Percentiles rank a stretch among this genome's conserved stretches.
Evolutionary conservation across 208 protist genomes (phyloP).

Genomic region (Acanthamoeba rhysodes): DNA sequence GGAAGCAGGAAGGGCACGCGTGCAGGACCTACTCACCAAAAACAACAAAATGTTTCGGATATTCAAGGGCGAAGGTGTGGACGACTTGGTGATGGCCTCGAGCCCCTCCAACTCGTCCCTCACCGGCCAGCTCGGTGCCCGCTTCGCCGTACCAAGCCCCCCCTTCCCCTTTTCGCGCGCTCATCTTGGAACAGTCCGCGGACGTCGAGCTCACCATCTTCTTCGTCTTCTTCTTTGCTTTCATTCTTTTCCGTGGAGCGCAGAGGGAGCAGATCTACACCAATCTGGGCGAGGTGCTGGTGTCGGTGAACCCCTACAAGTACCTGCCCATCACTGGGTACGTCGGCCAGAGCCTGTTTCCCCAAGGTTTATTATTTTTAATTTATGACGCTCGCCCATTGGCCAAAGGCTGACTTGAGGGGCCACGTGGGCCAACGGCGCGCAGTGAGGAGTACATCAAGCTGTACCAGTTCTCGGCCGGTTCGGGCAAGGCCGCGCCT

Average conservation of each 20-base stretch:
- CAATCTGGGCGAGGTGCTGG: constrained; percentile 94
- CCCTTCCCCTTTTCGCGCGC: constrained; percentile 26
- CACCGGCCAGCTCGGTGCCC: constrained; percentile 89
- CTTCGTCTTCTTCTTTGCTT: background rate
- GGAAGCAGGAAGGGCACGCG: no score
- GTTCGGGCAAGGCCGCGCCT: no score
- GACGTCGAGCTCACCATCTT: background rate
- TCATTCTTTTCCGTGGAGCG: constrained; percentile 76
- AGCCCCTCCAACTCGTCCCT: constrained; percentile 92
- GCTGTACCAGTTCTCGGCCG: constrained; percentile 79
- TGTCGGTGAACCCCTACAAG: constrained; percentile 94
- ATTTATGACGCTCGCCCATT: no score
- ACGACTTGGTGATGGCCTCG: constrained; percentile 93
- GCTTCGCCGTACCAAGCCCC: background rate
- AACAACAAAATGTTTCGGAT: background rate
- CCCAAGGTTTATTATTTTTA: no score
- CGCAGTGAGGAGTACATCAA: constrained; percentile 6
- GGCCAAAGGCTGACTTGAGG: background rate
- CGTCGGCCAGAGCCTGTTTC: no score
- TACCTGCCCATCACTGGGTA: background rate
- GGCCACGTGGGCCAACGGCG: no score
- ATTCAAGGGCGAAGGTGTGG: constrained; percentile 83
- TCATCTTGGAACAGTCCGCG: no score
- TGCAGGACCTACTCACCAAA: background rate
- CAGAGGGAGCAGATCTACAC: constrained; percentile 77